These are phyloP conservation scores for Flaveria sonorensis DNA, from an alignment of 129 eudicot genomes.

Conservation along the genomic window DNA sequence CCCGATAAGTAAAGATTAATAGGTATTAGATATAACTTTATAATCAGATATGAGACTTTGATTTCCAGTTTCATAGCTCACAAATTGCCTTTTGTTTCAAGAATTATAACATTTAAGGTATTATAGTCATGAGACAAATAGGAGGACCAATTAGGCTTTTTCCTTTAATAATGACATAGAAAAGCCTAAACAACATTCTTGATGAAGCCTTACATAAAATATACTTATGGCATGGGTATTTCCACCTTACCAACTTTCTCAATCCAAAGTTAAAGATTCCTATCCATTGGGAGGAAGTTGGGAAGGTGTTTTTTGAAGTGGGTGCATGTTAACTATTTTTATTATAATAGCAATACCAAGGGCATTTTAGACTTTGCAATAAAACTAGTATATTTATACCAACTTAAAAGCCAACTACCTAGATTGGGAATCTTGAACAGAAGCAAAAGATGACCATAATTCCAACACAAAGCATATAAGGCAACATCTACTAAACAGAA, in stretches of 20 bases:
- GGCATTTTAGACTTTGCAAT: conserved; percentile 44
- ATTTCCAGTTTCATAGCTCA: too few relatives aligned
- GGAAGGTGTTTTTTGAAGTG: conserved; percentile 37
- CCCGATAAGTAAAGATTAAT: too few relatives aligned
- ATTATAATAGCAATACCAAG: conserved; percentile 25
- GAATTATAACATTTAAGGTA: background rate
- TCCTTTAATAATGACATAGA: conserved; percentile 20
- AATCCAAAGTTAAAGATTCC: conserved; percentile 22
- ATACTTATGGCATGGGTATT: conserved; percentile 5
- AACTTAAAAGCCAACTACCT: conserved; percentile 41
- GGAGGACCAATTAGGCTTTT: conserved; percentile 23
- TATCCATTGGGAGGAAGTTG: conserved; percentile 34
- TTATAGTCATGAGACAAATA: background rate
- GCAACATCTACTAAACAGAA: conserved; percentile 25
- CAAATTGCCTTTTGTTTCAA: background rate
- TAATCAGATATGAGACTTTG: too few relatives aligned
- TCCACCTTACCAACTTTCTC: conserved; percentile 37
- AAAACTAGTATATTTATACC: conserved; percentile 25
- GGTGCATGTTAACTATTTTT: conserved; percentile 37
- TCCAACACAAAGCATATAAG: conserved; percentile 36
- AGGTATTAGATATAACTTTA: too few relatives aligned
- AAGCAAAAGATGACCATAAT: conserved; percentile 38
- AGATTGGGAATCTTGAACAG: conserved; percentile 55
- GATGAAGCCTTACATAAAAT: conserved; percentile 21
- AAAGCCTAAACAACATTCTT: conserved; percentile 36